Evolutionary conservation across 805 yeast genomes (phyloP).

Genomic region (Lipomyces sp.): DNA sequence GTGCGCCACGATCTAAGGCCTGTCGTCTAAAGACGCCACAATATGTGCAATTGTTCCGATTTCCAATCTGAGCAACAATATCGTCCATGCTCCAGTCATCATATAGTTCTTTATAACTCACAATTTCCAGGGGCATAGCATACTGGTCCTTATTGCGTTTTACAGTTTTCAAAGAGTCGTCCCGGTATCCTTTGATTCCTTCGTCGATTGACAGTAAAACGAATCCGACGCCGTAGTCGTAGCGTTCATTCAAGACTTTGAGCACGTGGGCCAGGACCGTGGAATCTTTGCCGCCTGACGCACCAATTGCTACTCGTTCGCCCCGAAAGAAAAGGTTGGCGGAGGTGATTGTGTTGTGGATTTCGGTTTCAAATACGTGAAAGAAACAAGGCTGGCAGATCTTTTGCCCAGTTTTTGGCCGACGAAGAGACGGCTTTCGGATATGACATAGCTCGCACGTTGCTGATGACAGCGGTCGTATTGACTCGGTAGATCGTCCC

Average conservation of each 20-base stretch:
- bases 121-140: constrained; percentile 74
- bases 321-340: constrained; percentile 76
- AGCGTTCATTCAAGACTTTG: constrained; percentile 84
- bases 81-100: constrained; percentile 97
- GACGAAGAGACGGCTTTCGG: constrained; percentile 80
- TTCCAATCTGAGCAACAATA: constrained; percentile 92
- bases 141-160: constrained; percentile 89
- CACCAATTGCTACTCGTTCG: constrained; percentile 94
- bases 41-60: constrained; percentile 92
- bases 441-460: constrained; percentile 80
- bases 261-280: constrained; percentile 90
- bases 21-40: constrained; percentile 98
- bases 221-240: constrained; percentile 84
- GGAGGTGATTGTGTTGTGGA: constrained; percentile 81
- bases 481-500: neutral
- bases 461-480: neutral
- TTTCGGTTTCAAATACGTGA: constrained; percentile 90
- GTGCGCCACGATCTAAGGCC: constrained; percentile 95
- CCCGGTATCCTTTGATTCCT: constrained; percentile 96
- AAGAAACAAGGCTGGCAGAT: constrained; percentile 90
- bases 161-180: constrained; percentile 95
- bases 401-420: constrained; percentile 91
- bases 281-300: constrained; percentile 98
- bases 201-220: constrained; percentile 89
- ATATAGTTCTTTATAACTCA: constrained; percentile 85